Evolutionary conservation across 2,329 filamentous ascomycete genomes (phyloP).

Genomic region (Alternaria brassicicola): DNA sequence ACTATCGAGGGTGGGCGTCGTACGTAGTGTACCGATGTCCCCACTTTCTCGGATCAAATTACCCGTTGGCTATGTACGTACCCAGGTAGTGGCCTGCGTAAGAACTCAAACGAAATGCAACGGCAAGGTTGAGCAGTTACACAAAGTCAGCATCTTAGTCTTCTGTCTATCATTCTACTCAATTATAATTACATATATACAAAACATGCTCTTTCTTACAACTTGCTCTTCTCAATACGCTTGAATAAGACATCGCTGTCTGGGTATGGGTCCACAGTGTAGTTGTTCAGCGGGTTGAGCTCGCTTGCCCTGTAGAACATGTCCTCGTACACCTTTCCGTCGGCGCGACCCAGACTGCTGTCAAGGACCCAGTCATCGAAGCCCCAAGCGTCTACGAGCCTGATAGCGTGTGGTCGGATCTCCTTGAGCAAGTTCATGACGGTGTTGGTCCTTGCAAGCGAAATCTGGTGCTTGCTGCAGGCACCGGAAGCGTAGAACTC

Average conservation of each 20-base stretch:
- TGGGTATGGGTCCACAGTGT: constrained; percentile 76
- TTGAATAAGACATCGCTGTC: constrained; percentile 66
- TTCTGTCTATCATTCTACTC: not conserved
- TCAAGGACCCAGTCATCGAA: constrained; percentile 82
- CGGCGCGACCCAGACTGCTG: constrained; percentile 70
- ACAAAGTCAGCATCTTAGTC: not conserved
- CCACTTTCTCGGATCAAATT: not conserved
- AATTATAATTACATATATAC: constrained; percentile 8
- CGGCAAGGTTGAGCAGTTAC: not conserved
- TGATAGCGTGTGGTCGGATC: constrained; percentile 73
- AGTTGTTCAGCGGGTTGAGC: constrained; percentile 73
- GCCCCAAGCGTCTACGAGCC: constrained; percentile 74
- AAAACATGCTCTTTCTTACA: constrained; percentile 42
- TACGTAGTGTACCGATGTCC: not conserved
- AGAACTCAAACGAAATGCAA: not conserved
- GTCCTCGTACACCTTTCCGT: constrained; percentile 79
- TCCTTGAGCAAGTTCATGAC: constrained; percentile 74
- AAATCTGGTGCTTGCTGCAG: constrained; percentile 74
- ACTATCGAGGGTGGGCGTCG: not conserved
- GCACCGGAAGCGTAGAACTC: constrained; percentile 76
- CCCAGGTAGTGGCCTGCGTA: not conserved
- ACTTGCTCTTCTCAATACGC: constrained; percentile 63
- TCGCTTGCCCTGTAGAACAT: constrained; percentile 74
- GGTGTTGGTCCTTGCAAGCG: constrained; percentile 68
- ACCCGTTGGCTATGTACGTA: not conserved